These are phyloP conservation scores for Inga leiocalycina DNA, from an alignment of 306 rosid species.

Conservation along the genomic window DNA sequence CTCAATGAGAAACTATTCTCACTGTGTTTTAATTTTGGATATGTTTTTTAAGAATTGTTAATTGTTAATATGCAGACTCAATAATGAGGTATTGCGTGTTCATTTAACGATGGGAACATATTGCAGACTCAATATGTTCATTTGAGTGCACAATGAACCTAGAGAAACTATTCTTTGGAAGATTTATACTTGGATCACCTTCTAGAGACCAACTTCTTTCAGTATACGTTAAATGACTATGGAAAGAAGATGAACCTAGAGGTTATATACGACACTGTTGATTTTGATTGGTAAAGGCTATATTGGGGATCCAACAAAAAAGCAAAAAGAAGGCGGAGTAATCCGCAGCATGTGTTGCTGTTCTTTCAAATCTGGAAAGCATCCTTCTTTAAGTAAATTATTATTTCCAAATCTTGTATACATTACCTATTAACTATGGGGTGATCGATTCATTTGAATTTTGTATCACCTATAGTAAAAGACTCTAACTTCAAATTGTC, in stretches of 20 bases:
- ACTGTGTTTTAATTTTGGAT: too few relatives aligned
- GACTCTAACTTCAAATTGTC: constrained; percentile 20
- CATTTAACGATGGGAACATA: too few relatives aligned
- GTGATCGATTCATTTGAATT: constrained; percentile 26
- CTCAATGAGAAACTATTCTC: too few relatives aligned
- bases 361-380: constrained; percentile 47
- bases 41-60: too few relatives aligned
- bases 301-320: constrained; percentile 31
- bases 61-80: too few relatives aligned
- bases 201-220: background rate
- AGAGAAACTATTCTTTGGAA: too few relatives aligned
- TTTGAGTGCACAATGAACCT: too few relatives aligned
- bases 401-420: background rate
- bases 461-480: constrained; percentile 6
- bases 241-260: too few relatives aligned
- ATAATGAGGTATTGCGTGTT: too few relatives aligned
- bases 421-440: background rate
- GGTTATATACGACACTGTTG: constrained; percentile 44
- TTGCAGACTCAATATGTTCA: too few relatives aligned
- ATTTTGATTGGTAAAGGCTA: constrained; percentile 39
- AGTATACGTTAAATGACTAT: background rate
- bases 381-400: constrained; percentile 29
- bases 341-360: constrained; percentile 53
- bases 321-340: constrained; percentile 62
- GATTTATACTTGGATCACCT: too few relatives aligned